Evolutionary conservation across 257 asterid genomes (phyloP), one percentile per base, ranked within the genome.

Genomic region (Solanum piurae): DNA sequence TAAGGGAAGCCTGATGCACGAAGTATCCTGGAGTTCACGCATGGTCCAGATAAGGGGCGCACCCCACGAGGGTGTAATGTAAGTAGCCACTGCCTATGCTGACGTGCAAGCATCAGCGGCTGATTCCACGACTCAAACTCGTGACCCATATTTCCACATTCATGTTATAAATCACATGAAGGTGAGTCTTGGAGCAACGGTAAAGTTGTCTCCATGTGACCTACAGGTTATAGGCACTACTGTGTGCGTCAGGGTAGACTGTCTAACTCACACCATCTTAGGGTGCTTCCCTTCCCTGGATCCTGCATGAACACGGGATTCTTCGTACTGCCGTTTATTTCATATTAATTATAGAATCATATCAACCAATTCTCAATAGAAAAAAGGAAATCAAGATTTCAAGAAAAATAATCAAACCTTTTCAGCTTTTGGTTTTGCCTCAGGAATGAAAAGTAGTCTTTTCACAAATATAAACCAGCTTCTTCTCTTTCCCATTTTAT

Each of bases 401-500:
- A 74, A 36, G 83, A 74, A 12, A 86, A 52, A 55, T 5, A 64
- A 74, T 25, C 77, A 86, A 82, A 96, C 98, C 98, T 93, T 92
- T 75, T 92, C 92, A 11, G 91, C 83, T 90, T 92, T 95, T 42
- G 93, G 90, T 89, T 93, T 95, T 11, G 96, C 86, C 74, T 91
- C 93, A 13, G 93, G 90, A 74, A 90, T 89, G 91, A 96, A 93
- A 60, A 96, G 88, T 88, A 96, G 88, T 88, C 93, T 92, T 79
- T 93, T 96, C 91, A 93, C 95, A 91, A 88, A 94, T 88, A 92
- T 89, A 87, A 96, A 91, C 97, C 98, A 94, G 58, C 96, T 83
- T 85, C 91, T 92, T 87, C 91, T 95, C 96, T 91, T 95, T 82
- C 95, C 97, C 98, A 96, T 95, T 74, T 87, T 40, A 66, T 42